Percentiles rank a stretch among this genome's conserved stretches.
Evolutionary conservation across 306 rosid species (phyloP).

Genomic region (Pueraria montana): DNA sequence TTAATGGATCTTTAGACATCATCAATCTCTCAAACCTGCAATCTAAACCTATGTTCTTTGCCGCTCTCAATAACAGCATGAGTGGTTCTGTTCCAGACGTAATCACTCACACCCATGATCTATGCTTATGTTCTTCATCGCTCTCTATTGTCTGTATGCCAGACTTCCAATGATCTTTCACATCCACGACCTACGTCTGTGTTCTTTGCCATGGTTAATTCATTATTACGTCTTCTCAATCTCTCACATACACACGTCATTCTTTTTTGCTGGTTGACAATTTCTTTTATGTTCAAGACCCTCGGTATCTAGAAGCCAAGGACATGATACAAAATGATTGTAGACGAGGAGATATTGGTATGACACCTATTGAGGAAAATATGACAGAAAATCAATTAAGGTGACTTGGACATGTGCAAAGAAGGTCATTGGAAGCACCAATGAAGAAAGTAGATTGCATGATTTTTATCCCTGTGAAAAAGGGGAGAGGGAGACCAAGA

Average conservation of each 20-base stretch:
- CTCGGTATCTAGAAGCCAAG: not conserved
- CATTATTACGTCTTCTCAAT: not conserved
- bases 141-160: not conserved
- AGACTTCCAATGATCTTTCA: not conserved
- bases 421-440: not conserved
- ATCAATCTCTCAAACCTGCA: too few relatives aligned
- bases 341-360: not conserved
- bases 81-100: not conserved
- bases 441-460: too few relatives aligned
- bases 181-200: not conserved
- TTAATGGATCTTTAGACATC: too few relatives aligned
- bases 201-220: not conserved
- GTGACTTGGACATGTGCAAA: not conserved
- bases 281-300: not conserved
- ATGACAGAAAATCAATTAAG: not conserved
- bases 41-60: not conserved
- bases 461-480: too few relatives aligned
- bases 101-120: not conserved
- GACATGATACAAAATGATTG: not conserved
- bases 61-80: not conserved
- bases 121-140: not conserved
- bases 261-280: not conserved
- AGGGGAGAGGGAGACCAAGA: too few relatives aligned
- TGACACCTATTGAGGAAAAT: not conserved
- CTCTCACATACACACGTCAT: not conserved